A percentile compares a stretch with the other conserved stretches of the same genome.
These are phyloP conservation scores for Stagonosporopsis cucurbitacearum DNA, from an alignment of 2,329 filamentous ascomycete species.

Conservation along the genomic window DNA sequence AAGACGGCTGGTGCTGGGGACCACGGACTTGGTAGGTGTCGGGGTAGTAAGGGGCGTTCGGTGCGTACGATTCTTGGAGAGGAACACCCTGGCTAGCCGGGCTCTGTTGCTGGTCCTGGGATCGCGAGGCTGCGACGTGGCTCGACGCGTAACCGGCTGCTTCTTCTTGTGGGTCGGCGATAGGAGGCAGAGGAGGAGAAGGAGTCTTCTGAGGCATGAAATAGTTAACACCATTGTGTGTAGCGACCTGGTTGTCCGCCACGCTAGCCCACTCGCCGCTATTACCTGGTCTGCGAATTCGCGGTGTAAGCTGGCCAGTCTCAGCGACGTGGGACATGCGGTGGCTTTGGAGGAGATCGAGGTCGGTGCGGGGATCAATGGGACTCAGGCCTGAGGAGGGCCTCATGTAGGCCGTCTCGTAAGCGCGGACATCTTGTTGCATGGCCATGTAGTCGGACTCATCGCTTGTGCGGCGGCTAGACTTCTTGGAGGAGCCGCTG, in stretches of 20 bases:
- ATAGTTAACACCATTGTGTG: constrained; percentile 47
- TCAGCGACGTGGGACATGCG: constrained; percentile 59
- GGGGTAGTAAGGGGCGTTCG: constrained; percentile 40
- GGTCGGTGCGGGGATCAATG: constrained; percentile 44
- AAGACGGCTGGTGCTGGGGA: constrained; percentile 46
- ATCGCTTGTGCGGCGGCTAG: constrained; percentile 44
- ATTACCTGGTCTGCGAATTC: constrained; percentile 47
- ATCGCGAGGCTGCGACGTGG: constrained; percentile 20
- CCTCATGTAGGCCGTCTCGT: constrained; percentile 45
- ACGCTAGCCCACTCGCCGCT: constrained; percentile 49
- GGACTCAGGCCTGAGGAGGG: constrained; percentile 29
- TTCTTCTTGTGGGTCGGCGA: constrained; percentile 22
- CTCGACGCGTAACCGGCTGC: constrained; percentile 16
- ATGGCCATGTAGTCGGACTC: constrained; percentile 46
- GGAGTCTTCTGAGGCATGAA: constrained; percentile 48
- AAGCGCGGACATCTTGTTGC: constrained; percentile 36
- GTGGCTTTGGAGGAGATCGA: constrained; percentile 54
- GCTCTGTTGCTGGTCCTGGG: constrained; percentile 3
- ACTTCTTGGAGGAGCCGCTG: constrained; percentile 34
- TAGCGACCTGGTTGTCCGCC: constrained; percentile 39
- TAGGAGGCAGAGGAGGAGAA: constrained; percentile 40
- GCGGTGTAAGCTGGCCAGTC: constrained; percentile 56
- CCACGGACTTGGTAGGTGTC: constrained; percentile 48
- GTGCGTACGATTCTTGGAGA: constrained; percentile 47
- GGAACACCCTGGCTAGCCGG: constrained; percentile 41